Evolutionary conservation across 495 filamentous ascomycete species (phyloP).

Genomic region (Trichoderma erinaceum): DNA sequence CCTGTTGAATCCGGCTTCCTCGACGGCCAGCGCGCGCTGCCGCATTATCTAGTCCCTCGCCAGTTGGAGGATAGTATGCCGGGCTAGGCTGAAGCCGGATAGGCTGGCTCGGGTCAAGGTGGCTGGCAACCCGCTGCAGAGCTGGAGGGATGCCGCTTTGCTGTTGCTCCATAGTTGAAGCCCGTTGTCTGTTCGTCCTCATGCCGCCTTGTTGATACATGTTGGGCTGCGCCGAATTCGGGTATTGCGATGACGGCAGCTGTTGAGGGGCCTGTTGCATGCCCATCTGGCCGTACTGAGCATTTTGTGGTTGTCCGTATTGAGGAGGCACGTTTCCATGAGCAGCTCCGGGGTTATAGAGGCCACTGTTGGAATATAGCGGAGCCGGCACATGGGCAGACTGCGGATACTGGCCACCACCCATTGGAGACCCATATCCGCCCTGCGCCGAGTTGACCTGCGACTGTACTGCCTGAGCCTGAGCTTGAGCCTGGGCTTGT

Average conservation of each 20-base stretch:
- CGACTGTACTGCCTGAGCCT: neutral
- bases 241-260: conserved; percentile 64
- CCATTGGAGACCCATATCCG: conserved; percentile 36
- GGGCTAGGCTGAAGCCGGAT: conserved; percentile 94
- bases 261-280: conserved; percentile 60
- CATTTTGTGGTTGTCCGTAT: conserved; percentile 61
- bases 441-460: conserved; percentile 39
- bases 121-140: conserved; percentile 93
- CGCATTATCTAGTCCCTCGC: conserved; percentile 63
- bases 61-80: conserved; percentile 95
- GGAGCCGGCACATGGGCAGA: conserved; percentile 46
- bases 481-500: conserved; percentile 28
- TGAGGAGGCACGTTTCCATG: conserved; percentile 56
- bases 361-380: conserved; percentile 57
- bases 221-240: conserved; percentile 48
- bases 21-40: conserved; percentile 63
- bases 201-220: conserved; percentile 84
- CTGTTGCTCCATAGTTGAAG: conserved; percentile 92
- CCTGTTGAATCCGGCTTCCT: conserved; percentile 64
- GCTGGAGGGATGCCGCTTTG: conserved; percentile 84
- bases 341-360: conserved; percentile 57
- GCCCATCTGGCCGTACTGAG: conserved; percentile 70
- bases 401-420: conserved; percentile 39
- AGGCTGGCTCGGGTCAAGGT: conserved; percentile 90
- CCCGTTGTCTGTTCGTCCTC: conserved; percentile 77